phyloP scores from a whole-genome alignment of 495 filamentous ascomycete genomes.

The Sordaria brevicollis region DNA sequence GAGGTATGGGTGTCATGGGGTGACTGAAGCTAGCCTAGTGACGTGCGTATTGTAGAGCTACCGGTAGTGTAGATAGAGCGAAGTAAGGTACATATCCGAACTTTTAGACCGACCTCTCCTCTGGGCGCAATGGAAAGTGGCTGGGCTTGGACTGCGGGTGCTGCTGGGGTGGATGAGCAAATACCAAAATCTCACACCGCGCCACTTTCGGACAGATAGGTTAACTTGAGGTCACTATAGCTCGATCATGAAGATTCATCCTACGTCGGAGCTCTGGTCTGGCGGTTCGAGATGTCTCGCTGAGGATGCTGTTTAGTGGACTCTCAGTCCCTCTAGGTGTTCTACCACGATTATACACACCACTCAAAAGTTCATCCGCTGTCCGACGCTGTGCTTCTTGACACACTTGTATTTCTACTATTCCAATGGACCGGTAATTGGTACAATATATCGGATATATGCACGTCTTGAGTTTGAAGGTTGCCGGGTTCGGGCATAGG shows the following conservation, averaged over 20 bases:
- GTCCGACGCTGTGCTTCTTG: not conserved
- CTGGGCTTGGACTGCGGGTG: too few species aligned
- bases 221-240: not conserved
- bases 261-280: too few species aligned
- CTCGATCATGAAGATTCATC: not conserved
- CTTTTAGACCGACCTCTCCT: not conserved
- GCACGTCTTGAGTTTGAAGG: not conserved
- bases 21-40: not conserved
- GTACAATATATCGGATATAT: not conserved
- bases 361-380: not conserved
- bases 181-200: not conserved
- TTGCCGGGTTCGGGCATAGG: not conserved
- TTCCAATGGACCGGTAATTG: not conserved
- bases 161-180: not conserved
- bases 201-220: not conserved
- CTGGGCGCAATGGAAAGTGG: not conserved
- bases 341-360: not conserved
- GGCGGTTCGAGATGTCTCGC: too few species aligned
- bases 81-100: too few species aligned
- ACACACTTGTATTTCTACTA: not conserved
- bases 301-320: too few species aligned
- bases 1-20: not conserved
- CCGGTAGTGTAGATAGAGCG: too few species aligned
- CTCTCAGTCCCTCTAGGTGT: too few species aligned
- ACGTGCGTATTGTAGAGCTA: not conserved